Conservation (phyloP, 2,329 filamentous ascomycete species). For the Rhynchosporium graminicola region DNA sequence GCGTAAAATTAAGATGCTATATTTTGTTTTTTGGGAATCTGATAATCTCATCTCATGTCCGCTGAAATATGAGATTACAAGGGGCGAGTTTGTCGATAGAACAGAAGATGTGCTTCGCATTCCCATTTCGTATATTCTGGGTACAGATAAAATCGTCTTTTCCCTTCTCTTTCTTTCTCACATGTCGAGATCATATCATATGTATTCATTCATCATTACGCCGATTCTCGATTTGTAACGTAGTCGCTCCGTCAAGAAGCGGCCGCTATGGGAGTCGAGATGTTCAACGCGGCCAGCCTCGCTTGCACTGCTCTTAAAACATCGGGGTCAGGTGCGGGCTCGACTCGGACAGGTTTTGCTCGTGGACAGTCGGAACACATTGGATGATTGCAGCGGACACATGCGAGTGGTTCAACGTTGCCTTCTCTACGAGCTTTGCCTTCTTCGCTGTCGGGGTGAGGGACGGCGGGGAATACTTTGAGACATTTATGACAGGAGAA, state of each 20-base stretch:
- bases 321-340: conserved; percentile 62
- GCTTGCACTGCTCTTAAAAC: conserved; percentile 58
- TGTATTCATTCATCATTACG: conserved; percentile 10
- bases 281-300: conserved; percentile 47
- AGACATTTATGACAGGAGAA: conserved; percentile 65
- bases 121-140: too few relatives aligned
- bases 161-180: conserved; percentile 6
- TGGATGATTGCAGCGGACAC: conserved; percentile 60
- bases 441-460: conserved; percentile 27
- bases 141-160: too few relatives aligned
- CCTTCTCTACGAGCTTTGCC: conserved; percentile 19
- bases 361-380: conserved; percentile 62
- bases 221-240: not conserved
- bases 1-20: not conserved
- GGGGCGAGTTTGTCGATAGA: not conserved
- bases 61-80: conserved; percentile 4
- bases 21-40: not conserved
- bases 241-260: not conserved
- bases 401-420: conserved; percentile 46
- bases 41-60: conserved; percentile 5
- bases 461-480: conserved; percentile 52
- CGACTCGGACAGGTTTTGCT: conserved; percentile 48
- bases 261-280: conserved; percentile 12
- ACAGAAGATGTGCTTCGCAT: not conserved
- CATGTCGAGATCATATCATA: conserved; percentile 6